Evolutionary conservation across 2,329 filamentous ascomycete species (phyloP), one percentile per base, ranked within the genome.

Genomic region (Fusarium phyllophilum): DNA sequence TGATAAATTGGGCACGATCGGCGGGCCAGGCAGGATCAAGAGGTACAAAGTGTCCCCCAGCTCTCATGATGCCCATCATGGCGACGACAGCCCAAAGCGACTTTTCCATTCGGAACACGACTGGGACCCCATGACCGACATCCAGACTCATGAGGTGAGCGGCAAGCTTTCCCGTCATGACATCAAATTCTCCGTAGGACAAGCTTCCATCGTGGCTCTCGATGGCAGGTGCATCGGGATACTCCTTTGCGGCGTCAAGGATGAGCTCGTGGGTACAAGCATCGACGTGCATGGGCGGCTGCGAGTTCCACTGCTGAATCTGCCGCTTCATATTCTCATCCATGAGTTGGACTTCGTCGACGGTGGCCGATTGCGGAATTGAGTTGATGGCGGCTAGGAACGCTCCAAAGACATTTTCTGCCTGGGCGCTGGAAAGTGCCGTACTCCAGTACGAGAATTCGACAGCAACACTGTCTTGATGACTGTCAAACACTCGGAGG

Each of bases 351-450:
- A 55, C 64, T 24, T 67, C 58, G 58, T 67, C 51, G 20, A 67
- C 64, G 13, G 51, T 51, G 15, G 51, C 14, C 24, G 64, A 55
- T 42, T 62, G 29, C n/a, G 58, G 64, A 55, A 67, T 67, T 10
- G 64, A 67, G 51, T 24, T 22, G 22, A 62, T 55, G 20, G 58
- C 58, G 31, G 64, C 64, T 18, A 67, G 58, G 26, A 67, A 67
- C 51, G 64, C 64, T 26, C 64, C 64, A 44, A 67, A 67, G 36
- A 67, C 57, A 67, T 56, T 56, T 22, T 67, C 64, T 39, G 64
- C 64, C 64, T 67, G 64, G 29, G 51, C 42, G 58, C 39, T 61
- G 58, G 64, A 67, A 55, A 67, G 42, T 8, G 64, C 58, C 42
- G 64, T 57, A 49, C 38, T 67, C 64, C 64, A 62, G 58, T 67